phyloP scores from a whole-genome alignment of 2,329 filamentous ascomycete genomes.

The Acarospora socialis region DNA sequence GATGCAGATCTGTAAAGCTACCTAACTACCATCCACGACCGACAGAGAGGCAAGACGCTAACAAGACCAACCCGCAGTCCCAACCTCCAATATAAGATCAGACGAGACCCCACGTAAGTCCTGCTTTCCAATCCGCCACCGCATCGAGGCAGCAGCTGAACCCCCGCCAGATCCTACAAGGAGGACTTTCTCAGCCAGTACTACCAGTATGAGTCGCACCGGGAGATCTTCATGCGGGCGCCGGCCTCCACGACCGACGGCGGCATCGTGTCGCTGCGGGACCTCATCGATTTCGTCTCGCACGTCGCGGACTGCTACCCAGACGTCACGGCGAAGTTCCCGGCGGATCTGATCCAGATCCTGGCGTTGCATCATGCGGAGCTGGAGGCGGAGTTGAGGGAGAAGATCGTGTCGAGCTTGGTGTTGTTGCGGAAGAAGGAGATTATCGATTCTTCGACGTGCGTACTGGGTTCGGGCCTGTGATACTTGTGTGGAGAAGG shows the following conservation, averaged over 20 bases:
- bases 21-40: no score
- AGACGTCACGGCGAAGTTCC: conserved; percentile 60
- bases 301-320: conserved; percentile 93
- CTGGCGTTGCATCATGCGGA: conserved; percentile 68
- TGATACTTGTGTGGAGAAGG: background rate
- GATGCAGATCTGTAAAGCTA: conserved; percentile 76
- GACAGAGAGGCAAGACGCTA: conserved; percentile 3
- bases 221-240: conserved; percentile 78
- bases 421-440: conserved; percentile 83
- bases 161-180: conserved; percentile 54
- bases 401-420: conserved; percentile 87
- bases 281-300: conserved; percentile 84
- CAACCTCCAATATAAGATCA: conserved; percentile 83
- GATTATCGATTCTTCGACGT: conserved; percentile 66
- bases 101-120: conserved; percentile 62
- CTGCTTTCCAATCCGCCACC: conserved; percentile 2
- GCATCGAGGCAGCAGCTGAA: conserved; percentile 5
- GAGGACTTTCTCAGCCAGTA: conserved; percentile 82
- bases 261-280: conserved; percentile 70
- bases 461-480: conserved; percentile 19
- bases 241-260: conserved; percentile 64
- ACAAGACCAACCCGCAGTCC: conserved; percentile 35
- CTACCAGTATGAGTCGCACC: conserved; percentile 79
- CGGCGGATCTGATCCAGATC: conserved; percentile 67
- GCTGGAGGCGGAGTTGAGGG: conserved; percentile 70